Conservation (phyloP, 1,139 yeast species). For the Pichia sp. region DNA sequence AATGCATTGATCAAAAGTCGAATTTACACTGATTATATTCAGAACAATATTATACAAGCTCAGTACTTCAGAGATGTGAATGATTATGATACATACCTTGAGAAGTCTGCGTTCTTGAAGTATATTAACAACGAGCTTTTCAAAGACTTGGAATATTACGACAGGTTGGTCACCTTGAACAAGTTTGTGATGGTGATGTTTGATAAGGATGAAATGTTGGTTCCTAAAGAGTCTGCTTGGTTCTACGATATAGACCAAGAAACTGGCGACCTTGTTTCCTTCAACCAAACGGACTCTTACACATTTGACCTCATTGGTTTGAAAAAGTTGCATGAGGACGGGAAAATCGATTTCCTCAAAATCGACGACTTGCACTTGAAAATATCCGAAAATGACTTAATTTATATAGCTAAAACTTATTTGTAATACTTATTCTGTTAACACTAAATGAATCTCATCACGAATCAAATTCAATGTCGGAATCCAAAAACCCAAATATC, state of each 20-base stretch:
- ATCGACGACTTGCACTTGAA: conserved; percentile 68
- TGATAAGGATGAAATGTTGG: conserved; percentile 57
- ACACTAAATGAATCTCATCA: background rate
- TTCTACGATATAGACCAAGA: conserved; percentile 51
- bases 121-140: conserved; percentile 59
- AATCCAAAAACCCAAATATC: conserved; percentile 18
- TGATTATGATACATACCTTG: conserved; percentile 28
- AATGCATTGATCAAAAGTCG: conserved; percentile 54
- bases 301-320: conserved; percentile 58
- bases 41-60: conserved; percentile 59
- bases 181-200: conserved; percentile 59
- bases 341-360: conserved; percentile 44
- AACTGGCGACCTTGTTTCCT: conserved; percentile 42
- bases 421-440: conserved; percentile 12
- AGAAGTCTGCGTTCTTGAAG: conserved; percentile 40
- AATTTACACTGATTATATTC: conserved; percentile 58
- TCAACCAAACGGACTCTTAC: conserved; percentile 49
- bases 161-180: conserved; percentile 42
- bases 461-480: conserved; percentile 20
- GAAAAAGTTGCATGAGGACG: conserved; percentile 39
- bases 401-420: conserved; percentile 29
- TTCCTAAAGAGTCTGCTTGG: conserved; percentile 71
- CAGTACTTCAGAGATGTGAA: conserved; percentile 65
- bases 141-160: conserved; percentile 34
- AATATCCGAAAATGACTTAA: conserved; percentile 47